Evolutionary conservation across 2,329 filamentous ascomycete genomes (phyloP).

Genomic region (Botrytis galanthina): DNA sequence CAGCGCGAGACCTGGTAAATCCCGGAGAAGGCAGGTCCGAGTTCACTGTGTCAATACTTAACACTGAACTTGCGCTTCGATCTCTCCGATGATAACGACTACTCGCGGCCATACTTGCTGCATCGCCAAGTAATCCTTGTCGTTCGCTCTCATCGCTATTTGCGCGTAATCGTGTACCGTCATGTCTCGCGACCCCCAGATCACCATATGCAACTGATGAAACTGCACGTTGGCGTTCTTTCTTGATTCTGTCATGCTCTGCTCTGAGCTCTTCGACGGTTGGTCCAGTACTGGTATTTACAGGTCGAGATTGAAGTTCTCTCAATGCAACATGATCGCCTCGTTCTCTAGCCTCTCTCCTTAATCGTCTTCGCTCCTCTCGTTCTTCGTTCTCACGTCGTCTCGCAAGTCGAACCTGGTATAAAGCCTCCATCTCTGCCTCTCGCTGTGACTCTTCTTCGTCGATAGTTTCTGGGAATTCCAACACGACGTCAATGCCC

Average conservation of each 20-base stretch:
- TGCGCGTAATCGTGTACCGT: slow-evolving; percentile 71
- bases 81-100: slow-evolving; percentile 46
- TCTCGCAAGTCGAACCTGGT: slow-evolving; percentile 80
- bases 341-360: slow-evolving; percentile 68
- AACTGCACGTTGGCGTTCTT: slow-evolving; percentile 63
- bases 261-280: slow-evolving; percentile 58
- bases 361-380: slow-evolving; percentile 67
- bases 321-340: slow-evolving; percentile 70
- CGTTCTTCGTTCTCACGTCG: slow-evolving; percentile 73
- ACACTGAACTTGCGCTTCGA: slow-evolving; percentile 52
- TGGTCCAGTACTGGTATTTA: slow-evolving; percentile 43
- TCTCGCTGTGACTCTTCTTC: slow-evolving; percentile 77
- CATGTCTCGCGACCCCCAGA: slow-evolving; percentile 71
- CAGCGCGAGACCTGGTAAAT: slow-evolving; percentile 42
- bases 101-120: slow-evolving; percentile 49
- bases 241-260: slow-evolving; percentile 56
- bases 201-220: slow-evolving; percentile 76
- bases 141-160: slow-evolving; percentile 70
- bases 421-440: slow-evolving; percentile 88
- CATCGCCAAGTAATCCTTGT: slow-evolving; percentile 67
- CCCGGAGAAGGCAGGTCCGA: slow-evolving; percentile 44
- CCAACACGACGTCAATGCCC: slow-evolving; percentile 87
- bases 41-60: slow-evolving; percentile 52
- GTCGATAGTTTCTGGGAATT: slow-evolving; percentile 76
- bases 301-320: slow-evolving; percentile 55